A percentile compares a stretch with the other conserved stretches of the same genome.
Evolutionary conservation across 2,329 filamentous ascomycete genomes (phyloP).

Genomic region (Coniella vitis): DNA sequence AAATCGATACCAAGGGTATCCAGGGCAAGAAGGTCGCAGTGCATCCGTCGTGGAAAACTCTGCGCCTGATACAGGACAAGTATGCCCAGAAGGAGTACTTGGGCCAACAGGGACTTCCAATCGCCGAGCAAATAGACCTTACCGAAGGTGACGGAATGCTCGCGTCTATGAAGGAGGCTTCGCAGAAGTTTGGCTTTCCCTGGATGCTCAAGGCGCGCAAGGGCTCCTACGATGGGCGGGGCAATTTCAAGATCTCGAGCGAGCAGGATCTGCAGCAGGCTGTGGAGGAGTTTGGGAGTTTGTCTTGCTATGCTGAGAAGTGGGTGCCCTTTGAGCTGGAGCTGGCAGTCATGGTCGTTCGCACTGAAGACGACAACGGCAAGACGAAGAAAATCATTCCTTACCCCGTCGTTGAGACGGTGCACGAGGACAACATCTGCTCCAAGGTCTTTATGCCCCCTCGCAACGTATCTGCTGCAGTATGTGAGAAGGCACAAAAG

Average conservation of each 20-base stretch:
- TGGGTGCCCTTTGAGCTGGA: conserved; percentile 83
- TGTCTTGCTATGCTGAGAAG: conserved; percentile 81
- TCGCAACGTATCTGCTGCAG: conserved; percentile 54
- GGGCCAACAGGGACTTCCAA: conserved; percentile 57
- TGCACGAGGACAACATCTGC: conserved; percentile 94
- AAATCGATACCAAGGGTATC: conserved; percentile 62
- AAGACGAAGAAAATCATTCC: conserved; percentile 49
- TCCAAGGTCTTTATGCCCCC: conserved; percentile 86
- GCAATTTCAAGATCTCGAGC: conserved; percentile 48
- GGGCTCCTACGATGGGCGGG: conserved; percentile 86
- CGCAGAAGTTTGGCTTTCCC: conserved; percentile 64
- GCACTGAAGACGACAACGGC: conserved; percentile 64
- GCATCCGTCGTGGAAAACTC: conserved; percentile 78
- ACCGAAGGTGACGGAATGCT: conserved; percentile 46
- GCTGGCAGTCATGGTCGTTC: conserved; percentile 89
- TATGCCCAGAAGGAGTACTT: conserved; percentile 83
- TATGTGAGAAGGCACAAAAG: conserved; percentile 61
- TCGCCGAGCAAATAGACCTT: conserved; percentile 64
- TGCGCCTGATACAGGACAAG: conserved; percentile 90
- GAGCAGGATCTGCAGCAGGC: conserved; percentile 52
- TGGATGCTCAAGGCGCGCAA: conserved; percentile 90
- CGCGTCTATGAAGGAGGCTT: conserved; percentile 57
- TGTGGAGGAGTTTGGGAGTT: conserved; percentile 58
- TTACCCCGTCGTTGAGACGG: conserved; percentile 87
- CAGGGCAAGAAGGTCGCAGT: conserved; percentile 52